Conservation (phyloP, 768 basidiomycete species). For the Leccinum imitatum region DNA sequence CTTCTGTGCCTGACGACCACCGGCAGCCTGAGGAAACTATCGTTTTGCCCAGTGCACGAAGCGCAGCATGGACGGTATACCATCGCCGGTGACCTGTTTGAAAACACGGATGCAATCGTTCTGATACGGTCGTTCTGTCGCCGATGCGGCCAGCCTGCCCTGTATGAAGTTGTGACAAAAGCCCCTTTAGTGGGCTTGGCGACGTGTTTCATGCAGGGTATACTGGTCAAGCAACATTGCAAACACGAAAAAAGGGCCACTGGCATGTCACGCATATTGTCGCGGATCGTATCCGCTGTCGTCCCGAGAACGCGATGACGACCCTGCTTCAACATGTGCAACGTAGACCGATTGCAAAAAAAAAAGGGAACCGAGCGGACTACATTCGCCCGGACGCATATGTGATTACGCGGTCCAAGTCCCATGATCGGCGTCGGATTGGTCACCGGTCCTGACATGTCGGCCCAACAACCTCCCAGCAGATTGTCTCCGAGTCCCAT, state of each 20-base stretch:
- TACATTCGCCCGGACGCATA: too few relatives aligned
- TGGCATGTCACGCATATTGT: not conserved
- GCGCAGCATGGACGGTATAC: not conserved
- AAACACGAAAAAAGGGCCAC: not conserved
- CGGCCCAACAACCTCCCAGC: too few relatives aligned
- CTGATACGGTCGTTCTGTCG: not conserved
- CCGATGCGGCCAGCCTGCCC: not conserved
- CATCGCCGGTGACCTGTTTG: not conserved
- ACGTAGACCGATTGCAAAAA: too few relatives aligned
- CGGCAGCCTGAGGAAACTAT: not conserved
- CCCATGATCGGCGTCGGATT: too few relatives aligned
- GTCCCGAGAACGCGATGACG: not conserved
- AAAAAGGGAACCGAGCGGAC: too few relatives aligned
- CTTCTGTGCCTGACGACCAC: not conserved
- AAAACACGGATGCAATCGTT: not conserved
- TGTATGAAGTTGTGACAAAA: not conserved
- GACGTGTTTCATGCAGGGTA: not conserved
- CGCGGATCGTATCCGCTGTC: not conserved
- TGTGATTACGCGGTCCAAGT: too few relatives aligned
- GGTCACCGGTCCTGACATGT: too few relatives aligned
- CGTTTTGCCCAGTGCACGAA: not conserved
- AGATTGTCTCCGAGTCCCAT: too few relatives aligned
- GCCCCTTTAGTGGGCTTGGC: not conserved
- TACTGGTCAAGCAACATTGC: not conserved
- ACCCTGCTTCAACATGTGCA: too few relatives aligned